A percentile compares a stretch with the other conserved stretches of the same genome.
phyloP scores from a whole-genome alignment of 495 filamentous ascomycete species.

The Penicillium desertorum region DNA sequence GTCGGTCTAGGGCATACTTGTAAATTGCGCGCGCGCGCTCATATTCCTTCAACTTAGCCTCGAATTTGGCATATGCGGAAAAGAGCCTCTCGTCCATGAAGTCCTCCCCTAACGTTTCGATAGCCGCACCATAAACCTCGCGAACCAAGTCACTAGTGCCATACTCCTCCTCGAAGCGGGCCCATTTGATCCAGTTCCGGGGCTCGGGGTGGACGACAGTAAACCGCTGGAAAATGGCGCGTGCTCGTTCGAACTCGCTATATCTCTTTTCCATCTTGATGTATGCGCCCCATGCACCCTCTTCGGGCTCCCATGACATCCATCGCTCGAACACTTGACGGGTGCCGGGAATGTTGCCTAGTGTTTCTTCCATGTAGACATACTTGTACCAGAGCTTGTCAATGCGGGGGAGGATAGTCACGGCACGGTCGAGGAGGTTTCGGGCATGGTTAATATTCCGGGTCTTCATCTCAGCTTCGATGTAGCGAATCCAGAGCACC shows the following conservation, averaged over 20 bases:
- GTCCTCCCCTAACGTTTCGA: slow-evolving; percentile 89
- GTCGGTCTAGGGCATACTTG: slow-evolving; percentile 90
- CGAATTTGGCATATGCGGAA: slow-evolving; percentile 87
- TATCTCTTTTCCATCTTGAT: slow-evolving; percentile 97
- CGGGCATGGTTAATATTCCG: slow-evolving; percentile 97
- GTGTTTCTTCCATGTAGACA: slow-evolving; percentile 97
- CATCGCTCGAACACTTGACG: slow-evolving; percentile 95
- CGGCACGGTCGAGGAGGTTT: slow-evolving; percentile 90
- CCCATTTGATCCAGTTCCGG: slow-evolving; percentile 98
- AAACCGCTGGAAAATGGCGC: slow-evolving; percentile 85
- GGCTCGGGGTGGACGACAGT: slow-evolving; percentile 94
- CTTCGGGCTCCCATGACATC: slow-evolving; percentile 98
- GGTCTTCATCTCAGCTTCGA: slow-evolving; percentile 94
- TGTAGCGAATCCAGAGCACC: slow-evolving; percentile 82
- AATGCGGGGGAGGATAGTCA: slow-evolving; percentile 87
- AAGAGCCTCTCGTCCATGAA: slow-evolving; percentile 97
- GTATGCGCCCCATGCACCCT: slow-evolving; percentile 91
- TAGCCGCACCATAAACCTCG: slow-evolving; percentile 86
- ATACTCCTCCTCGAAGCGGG: slow-evolving; percentile 92
- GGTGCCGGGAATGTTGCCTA: slow-evolving; percentile 89
- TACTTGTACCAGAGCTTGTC: slow-evolving; percentile 99
- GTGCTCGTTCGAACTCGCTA: slow-evolving; percentile 79
- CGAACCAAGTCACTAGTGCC: slow-evolving; percentile 88
- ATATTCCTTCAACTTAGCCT: slow-evolving; percentile 90
- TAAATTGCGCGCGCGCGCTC: slow-evolving; percentile 96